Conservation (phyloP, 2,329 filamentous ascomycete species). For the Trichoderma koningiopsis region DNA sequence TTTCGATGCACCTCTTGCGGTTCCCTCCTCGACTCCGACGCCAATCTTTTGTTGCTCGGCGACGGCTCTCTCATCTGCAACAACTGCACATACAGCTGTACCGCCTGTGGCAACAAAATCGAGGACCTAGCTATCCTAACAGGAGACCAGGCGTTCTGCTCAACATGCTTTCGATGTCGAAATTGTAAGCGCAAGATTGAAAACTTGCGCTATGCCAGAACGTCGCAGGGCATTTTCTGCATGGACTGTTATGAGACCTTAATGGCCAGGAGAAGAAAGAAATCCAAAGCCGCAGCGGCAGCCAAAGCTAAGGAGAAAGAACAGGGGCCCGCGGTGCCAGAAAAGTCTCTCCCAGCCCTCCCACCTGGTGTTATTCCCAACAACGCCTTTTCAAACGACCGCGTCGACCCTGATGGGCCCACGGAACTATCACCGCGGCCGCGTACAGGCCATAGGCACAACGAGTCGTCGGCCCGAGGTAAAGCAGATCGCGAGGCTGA, state of each 20-base stretch:
- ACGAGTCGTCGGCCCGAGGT: slow-evolving; percentile 58
- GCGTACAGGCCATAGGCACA: slow-evolving; percentile 51
- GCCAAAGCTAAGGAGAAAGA: slow-evolving; percentile 66
- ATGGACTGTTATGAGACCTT: slow-evolving; percentile 98
- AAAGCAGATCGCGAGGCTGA: slow-evolving; percentile 55
- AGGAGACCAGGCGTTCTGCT: slow-evolving; percentile 96
- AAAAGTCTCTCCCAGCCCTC: slow-evolving; percentile 91
- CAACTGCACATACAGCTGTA: slow-evolving; percentile 99
- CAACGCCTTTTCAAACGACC: slow-evolving; percentile 62
- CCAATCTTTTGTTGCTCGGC: slow-evolving; percentile 93
- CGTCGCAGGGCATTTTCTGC: slow-evolving; percentile 97
- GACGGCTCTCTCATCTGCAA: slow-evolving; percentile 99
- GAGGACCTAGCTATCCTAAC: slow-evolving; percentile 97
- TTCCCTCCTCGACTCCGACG: slow-evolving; percentile 95
- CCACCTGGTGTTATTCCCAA: slow-evolving; percentile 72
- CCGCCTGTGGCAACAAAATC: slow-evolving; percentile 94
- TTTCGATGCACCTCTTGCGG: slow-evolving; percentile 96
- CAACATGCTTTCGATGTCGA: slow-evolving; percentile 92
- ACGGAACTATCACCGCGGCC: slow-evolving; percentile 70
- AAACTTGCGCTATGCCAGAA: slow-evolving; percentile 94
- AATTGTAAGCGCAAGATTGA: slow-evolving; percentile 99
- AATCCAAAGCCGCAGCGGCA: slow-evolving; percentile 66
- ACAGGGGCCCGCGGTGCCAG: slow-evolving; percentile 68
- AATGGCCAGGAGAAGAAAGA: slow-evolving; percentile 90
- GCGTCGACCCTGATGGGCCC: slow-evolving; percentile 60